phyloP scores from a whole-genome alignment of 108 stramenopile species.

The Chaetoceros muelleri region DNA sequence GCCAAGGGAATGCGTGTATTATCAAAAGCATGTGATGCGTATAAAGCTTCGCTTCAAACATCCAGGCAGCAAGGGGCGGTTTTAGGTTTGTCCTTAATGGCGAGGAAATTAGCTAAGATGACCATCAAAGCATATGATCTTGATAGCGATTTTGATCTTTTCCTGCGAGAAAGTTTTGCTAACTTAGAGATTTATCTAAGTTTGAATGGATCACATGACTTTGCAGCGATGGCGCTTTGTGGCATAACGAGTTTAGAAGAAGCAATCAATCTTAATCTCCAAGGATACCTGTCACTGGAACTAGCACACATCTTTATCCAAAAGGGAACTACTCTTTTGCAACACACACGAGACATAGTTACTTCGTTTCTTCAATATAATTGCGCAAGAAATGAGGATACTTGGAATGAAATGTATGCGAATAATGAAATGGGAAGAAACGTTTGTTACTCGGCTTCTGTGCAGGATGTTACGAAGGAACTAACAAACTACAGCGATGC shows the following conservation, averaged over 20 bases:
- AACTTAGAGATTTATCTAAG: conserved; percentile 14
- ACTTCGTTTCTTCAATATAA: background rate
- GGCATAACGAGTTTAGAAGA: background rate
- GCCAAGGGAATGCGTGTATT: background rate
- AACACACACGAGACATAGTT: background rate
- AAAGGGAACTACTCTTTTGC: background rate
- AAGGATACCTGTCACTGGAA: background rate
- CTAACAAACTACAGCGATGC: too few relatives aligned
- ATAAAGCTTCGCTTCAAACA: conserved; percentile 51
- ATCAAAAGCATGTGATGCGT: conserved; percentile 49
- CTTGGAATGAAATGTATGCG: background rate
- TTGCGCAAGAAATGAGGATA: background rate
- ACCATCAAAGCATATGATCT: background rate
- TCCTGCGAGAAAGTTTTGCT: conserved; percentile 7
- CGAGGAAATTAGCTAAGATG: conserved; percentile 5
- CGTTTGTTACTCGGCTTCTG: background rate
- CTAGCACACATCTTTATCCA: background rate
- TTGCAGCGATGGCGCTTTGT: background rate
- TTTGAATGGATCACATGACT: background rate
- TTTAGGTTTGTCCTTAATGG: conserved; percentile 40
- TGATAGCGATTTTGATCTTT: background rate
- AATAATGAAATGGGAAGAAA: background rate
- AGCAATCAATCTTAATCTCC: background rate
- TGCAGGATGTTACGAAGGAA: background rate
- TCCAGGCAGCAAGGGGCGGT: conserved; percentile 39